Percentiles rank a stretch among this genome's conserved stretches.
Conservation (phyloP, 1,284 basidiomycete genomes). For the Sphaerobolus stellatus region DNA sequence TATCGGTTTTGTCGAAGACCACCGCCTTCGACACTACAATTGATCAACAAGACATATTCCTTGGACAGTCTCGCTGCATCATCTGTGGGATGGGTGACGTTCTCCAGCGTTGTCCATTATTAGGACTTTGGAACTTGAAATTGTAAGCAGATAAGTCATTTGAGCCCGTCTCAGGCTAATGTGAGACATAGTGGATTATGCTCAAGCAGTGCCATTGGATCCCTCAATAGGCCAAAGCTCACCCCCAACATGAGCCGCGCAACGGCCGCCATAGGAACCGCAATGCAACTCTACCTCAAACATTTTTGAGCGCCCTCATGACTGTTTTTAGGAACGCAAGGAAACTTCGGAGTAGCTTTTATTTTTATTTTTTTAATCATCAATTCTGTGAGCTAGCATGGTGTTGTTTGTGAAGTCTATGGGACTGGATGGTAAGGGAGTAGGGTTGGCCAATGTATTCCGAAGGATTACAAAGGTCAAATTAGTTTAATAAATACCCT, state of each 20-base stretch:
- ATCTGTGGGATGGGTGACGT: neutral
- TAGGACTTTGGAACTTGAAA: neutral
- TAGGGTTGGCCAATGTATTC: no score
- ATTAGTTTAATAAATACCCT: no score
- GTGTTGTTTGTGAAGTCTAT: no score
- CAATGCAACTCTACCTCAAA: no score
- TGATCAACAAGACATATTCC: neutral
- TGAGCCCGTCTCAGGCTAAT: neutral
- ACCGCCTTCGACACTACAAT: neutral
- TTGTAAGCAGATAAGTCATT: neutral
- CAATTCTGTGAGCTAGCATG: no score
- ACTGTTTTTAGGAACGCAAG: no score
- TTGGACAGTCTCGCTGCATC: neutral
- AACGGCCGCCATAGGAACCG: neutral
- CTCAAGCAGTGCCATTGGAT: neutral
- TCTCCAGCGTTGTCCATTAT: neutral
- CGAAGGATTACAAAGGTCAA: no score
- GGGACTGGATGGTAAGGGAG: no score
- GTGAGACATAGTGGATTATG: neutral
- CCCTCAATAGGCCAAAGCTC: neutral
- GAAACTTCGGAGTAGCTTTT: no score
- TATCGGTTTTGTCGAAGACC: neutral
- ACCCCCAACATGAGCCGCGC: neutral
- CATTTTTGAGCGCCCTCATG: no score
- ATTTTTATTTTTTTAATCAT: no score